Percentiles rank a stretch among this genome's conserved stretches.
phyloP scores from a whole-genome alignment of 306 rosid genomes.

The Herpetospermum pedunculosum region DNA sequence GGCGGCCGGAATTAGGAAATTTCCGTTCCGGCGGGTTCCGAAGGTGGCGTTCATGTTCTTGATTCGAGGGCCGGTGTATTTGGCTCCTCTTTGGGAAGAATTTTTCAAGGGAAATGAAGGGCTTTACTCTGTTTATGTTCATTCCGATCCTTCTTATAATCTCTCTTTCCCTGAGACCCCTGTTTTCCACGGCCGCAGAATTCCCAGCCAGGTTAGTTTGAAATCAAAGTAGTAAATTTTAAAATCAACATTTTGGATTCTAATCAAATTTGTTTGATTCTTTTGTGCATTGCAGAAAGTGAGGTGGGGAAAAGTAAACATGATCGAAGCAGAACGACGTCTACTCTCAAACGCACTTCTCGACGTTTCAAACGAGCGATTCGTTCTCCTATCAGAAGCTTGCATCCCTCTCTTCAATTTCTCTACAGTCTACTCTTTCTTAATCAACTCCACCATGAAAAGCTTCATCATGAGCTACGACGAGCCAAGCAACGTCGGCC shows the following conservation, averaged over 20 bases:
- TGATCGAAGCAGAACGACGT: slow-evolving; percentile 32
- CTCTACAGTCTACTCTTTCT: slow-evolving; percentile 24
- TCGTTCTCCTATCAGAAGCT: slow-evolving; percentile 29
- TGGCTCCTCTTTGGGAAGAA: slow-evolving; percentile 4
- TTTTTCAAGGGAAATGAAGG: slow-evolving; percentile 8
- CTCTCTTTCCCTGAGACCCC: not conserved
- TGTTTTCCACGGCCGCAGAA: slow-evolving; percentile 1
- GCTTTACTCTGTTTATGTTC: slow-evolving; percentile 7
- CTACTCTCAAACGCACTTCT: slow-evolving; percentile 34
- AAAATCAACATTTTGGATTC: slow-evolving; percentile 1
- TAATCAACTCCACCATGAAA: slow-evolving; percentile 23
- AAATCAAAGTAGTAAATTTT: too few relatives aligned
- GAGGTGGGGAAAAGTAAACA: slow-evolving; percentile 24
- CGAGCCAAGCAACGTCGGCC: slow-evolving; percentile 14
- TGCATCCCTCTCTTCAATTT: slow-evolving; percentile 35
- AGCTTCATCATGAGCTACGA: slow-evolving; percentile 20
- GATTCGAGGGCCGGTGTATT: not conserved
- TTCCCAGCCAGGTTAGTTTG: slow-evolving; percentile 10
- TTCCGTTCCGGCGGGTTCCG: slow-evolving; percentile 3
- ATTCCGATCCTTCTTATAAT: slow-evolving; percentile 11
- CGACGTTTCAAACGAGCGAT: slow-evolving; percentile 37
- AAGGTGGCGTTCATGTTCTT: slow-evolving; percentile 14
- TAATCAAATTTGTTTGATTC: not conserved
- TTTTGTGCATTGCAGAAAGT: slow-evolving; percentile 12
- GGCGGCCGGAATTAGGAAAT: not conserved